Percentiles rank a stretch among this genome's conserved stretches.
These are phyloP conservation scores for Aspergillus carlsbadensis DNA, from an alignment of 495 filamentous ascomycete genomes.

Conservation along the genomic window DNA sequence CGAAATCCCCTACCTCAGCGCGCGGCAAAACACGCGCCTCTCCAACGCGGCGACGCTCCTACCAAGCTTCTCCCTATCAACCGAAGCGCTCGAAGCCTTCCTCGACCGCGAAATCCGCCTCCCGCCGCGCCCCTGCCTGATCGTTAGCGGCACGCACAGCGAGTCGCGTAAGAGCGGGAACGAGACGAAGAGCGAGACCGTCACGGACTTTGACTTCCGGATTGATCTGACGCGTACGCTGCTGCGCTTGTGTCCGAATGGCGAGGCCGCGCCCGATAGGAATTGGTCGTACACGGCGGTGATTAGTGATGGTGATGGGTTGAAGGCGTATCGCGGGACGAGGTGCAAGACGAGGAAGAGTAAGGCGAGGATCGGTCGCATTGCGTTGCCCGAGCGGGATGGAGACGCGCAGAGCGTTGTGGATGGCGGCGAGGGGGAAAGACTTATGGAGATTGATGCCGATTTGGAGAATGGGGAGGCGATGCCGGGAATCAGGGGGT, in stretches of 20 bases:
- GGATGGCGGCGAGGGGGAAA: constrained; percentile 11
- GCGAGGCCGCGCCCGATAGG: neutral
- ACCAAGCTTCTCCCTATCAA: constrained; percentile 25
- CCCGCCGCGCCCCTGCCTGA: constrained; percentile 37
- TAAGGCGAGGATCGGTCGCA: constrained; percentile 17
- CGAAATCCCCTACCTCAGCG: constrained; percentile 5
- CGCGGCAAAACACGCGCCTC: constrained; percentile 11
- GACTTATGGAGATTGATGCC: too few relatives aligned
- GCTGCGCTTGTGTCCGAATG: constrained; percentile 1
- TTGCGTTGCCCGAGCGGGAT: constrained; percentile 7
- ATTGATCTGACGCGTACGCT: constrained; percentile 31
- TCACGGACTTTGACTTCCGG: constrained; percentile 41
- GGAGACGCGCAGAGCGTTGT: too few relatives aligned
- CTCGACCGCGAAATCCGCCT: constrained; percentile 33
- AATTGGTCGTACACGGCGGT: constrained; percentile 24
- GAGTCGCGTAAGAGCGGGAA: constrained; percentile 27
- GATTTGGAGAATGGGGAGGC: constrained; percentile 15
- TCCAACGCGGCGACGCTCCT: constrained; percentile 25
- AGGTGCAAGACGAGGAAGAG: constrained; percentile 15
- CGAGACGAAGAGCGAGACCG: constrained; percentile 29
- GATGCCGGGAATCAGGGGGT: constrained; percentile 25
- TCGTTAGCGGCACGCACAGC: constrained; percentile 33
- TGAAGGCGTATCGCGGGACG: constrained; percentile 32
- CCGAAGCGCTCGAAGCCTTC: constrained; percentile 24
- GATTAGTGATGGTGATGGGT: constrained; percentile 26